These are phyloP conservation scores for Blastobotrys niveus DNA, from an alignment of 1,139 yeast species.

Conservation along the genomic window DNA sequence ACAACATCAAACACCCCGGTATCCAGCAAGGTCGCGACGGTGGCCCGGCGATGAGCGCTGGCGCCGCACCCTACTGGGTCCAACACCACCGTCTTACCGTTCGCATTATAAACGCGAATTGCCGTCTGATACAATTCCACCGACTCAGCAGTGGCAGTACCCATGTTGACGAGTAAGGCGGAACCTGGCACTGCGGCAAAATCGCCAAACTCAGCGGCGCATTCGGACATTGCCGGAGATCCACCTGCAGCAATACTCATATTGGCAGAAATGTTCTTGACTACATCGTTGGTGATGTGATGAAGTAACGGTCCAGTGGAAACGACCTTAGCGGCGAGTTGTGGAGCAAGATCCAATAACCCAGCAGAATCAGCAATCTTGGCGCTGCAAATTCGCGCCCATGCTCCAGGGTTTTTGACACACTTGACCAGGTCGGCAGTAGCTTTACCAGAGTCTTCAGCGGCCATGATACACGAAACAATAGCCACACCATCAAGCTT, in stretches of 20 bases:
- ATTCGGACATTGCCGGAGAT: conserved; percentile 90
- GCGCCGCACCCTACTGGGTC: conserved; percentile 97
- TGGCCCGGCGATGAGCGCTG: conserved; percentile 48
- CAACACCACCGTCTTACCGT: conserved; percentile 59
- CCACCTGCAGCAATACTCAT: conserved; percentile 82
- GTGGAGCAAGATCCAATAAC: conserved; percentile 9
- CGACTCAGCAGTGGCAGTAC: conserved; percentile 53
- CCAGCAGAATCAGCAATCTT: background rate
- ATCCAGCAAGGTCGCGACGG: conserved; percentile 48
- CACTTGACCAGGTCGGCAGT: conserved; percentile 36
- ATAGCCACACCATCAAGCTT: conserved; percentile 74
- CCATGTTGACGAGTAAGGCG: conserved; percentile 66
- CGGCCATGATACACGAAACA: conserved; percentile 81
- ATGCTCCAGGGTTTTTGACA: conserved; percentile 21
- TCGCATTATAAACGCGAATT: conserved; percentile 50
- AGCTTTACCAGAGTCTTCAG: conserved; percentile 50
- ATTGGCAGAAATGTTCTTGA: conserved; percentile 82
- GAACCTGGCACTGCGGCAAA: conserved; percentile 51
- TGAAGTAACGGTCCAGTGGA: conserved; percentile 58
- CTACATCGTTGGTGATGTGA: conserved; percentile 88
- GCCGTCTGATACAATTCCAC: conserved; percentile 49
- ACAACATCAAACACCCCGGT: conserved; percentile 61
- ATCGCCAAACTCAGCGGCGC: conserved; percentile 60
- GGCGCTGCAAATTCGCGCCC: conserved; percentile 21
- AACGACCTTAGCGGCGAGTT: conserved; percentile 21